phyloP scores from a whole-genome alignment of 1,284 basidiomycete genomes.

The Pholiota adiposa region DNA sequence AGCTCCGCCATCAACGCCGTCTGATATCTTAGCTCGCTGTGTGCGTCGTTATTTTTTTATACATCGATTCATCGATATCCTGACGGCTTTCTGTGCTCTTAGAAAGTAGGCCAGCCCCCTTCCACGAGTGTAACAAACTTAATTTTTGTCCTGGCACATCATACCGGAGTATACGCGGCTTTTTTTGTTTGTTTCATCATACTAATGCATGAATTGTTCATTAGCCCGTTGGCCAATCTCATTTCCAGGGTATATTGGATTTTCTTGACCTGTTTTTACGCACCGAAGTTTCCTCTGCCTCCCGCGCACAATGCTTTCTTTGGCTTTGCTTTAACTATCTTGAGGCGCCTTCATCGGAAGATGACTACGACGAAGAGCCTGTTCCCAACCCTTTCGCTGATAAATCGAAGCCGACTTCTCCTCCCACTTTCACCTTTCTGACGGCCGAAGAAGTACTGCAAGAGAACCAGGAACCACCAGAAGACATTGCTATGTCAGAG shows the following conservation, averaged over 20 bases:
- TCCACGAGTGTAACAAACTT: conserved; percentile 67
- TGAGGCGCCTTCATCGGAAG: conserved; percentile 43
- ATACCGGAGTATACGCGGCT: conserved; percentile 49
- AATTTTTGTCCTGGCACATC: conserved; percentile 61
- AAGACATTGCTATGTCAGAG: conserved; percentile 40
- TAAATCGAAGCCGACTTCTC: conserved; percentile 39
- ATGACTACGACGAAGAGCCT: conserved; percentile 42
- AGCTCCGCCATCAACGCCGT: conserved; percentile 47
- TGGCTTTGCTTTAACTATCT: conserved; percentile 67
- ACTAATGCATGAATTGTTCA: conserved; percentile 2
- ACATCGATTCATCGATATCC: conserved; percentile 10
- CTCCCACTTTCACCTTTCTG: conserved; percentile 45
- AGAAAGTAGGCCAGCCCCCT: conserved; percentile 55
- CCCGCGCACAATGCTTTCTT: conserved; percentile 70
- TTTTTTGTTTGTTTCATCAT: background rate
- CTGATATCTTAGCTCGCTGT: conserved; percentile 48
- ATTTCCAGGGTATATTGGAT: conserved; percentile 59
- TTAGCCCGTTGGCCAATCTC: conserved; percentile 57
- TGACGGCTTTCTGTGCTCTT: conserved; percentile 22
- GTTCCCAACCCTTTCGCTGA: conserved; percentile 62
- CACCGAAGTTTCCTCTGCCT: conserved; percentile 57
- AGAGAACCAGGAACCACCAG: conserved; percentile 52
- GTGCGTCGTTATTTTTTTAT: conserved; percentile 37
- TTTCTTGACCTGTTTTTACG: conserved; percentile 73
- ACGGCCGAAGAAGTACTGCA: conserved; percentile 50